These are phyloP conservation scores for Astragalus membranaceus DNA, from an alignment of 306 rosid genomes.

Conservation along the genomic window DNA sequence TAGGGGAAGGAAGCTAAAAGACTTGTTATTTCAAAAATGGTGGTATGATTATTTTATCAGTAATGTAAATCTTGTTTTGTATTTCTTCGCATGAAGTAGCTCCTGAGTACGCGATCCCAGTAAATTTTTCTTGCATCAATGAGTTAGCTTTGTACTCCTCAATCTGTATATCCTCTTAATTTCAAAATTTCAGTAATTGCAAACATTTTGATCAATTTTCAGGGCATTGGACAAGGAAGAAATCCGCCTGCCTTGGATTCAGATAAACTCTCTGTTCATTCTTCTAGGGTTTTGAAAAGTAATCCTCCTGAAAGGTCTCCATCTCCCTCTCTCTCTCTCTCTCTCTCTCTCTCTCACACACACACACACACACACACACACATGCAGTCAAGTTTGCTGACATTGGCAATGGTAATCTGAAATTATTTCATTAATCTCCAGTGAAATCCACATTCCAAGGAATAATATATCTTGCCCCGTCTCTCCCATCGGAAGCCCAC, in stretches of 20 bases:
- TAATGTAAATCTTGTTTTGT: background rate
- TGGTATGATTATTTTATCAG: background rate
- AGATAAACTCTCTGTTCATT: slow-evolving; percentile 81
- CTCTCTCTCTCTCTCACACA: slow-evolving; percentile 11
- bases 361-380: background rate
- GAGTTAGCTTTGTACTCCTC: background rate
- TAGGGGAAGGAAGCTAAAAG: background rate
- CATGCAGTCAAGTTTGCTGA: background rate
- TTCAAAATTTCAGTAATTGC: slow-evolving; percentile 12
- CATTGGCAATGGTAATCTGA: slow-evolving; percentile 28
- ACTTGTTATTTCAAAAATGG: background rate
- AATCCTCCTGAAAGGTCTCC: slow-evolving; percentile 66
- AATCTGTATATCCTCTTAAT: slow-evolving; percentile 1
- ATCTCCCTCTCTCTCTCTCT: slow-evolving; percentile 21
- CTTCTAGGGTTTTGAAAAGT: slow-evolving; percentile 74
- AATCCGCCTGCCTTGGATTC: slow-evolving; percentile 58
- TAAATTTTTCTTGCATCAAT: background rate
- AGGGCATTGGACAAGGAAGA: slow-evolving; percentile 71
- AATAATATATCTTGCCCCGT: slow-evolving; percentile 96
- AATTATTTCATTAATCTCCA: slow-evolving; percentile 39
- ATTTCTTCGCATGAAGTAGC: background rate
- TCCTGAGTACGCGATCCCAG: background rate
- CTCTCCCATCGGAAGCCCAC: slow-evolving; percentile 98
- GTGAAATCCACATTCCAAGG: slow-evolving; percentile 73
- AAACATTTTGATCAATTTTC: slow-evolving; percentile 30